A percentile compares a stretch with the other conserved stretches of the same genome.
phyloP scores from a whole-genome alignment of 2,329 filamentous ascomycete genomes.

The Pestalotiopsis sp. region DNA sequence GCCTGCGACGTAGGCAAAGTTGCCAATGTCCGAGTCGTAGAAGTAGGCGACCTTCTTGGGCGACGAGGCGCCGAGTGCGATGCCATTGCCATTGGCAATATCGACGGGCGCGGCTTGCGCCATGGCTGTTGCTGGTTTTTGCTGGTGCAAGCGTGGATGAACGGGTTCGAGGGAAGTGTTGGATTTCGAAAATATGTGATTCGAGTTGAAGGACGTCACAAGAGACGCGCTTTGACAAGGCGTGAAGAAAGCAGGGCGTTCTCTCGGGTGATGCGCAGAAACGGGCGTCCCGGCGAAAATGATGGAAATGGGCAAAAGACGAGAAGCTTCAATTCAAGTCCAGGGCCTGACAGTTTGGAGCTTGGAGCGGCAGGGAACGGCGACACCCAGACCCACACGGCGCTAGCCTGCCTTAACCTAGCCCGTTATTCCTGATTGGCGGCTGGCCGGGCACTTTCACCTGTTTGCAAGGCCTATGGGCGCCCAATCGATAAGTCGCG shows the following conservation, averaged over 20 bases:
- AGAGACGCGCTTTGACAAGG: not conserved
- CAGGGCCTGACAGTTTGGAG: not conserved
- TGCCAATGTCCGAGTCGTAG: conserved; percentile 97
- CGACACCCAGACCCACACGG: not conserved
- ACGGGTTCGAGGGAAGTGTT: not conserved
- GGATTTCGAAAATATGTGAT: not conserved
- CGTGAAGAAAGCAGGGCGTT: not conserved
- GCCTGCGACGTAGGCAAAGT: conserved; percentile 94
- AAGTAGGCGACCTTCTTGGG: conserved; percentile 95
- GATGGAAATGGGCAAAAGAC: not conserved
- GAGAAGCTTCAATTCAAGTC: not conserved
- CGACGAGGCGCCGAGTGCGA: conserved; percentile 46
- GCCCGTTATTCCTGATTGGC: not conserved
- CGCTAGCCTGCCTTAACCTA: not conserved
- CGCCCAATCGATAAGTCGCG: no score
- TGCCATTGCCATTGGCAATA: conserved; percentile 57
- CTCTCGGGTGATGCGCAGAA: not conserved
- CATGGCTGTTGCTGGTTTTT: conserved; percentile 37
- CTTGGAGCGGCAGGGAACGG: not conserved
- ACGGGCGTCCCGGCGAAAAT: not conserved
- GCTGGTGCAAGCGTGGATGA: not conserved
- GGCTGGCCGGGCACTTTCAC: not conserved
- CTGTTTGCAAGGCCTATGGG: no score
- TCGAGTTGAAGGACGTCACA: not conserved
- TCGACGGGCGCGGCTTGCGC: conserved; percentile 51